Conservation (phyloP, 83 land plant species). For the Isoetes engelmannii region DNA sequence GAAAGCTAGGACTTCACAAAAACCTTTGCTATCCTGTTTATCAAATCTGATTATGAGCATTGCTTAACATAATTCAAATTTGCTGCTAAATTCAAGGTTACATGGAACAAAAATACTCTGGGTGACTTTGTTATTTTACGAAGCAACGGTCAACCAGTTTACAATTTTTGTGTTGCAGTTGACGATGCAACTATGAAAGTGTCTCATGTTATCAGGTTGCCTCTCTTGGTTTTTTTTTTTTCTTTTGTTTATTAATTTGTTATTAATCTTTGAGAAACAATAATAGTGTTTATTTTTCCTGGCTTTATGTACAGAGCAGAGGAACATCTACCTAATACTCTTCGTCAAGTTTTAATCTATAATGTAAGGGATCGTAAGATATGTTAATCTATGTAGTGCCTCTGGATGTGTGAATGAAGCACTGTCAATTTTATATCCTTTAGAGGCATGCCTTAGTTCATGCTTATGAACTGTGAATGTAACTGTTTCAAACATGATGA, state of each 20-base stretch:
- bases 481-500: too few species aligned
- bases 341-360: slow-evolving; percentile 86
- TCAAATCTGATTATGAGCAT: too few species aligned
- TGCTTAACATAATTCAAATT: not conserved
- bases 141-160: slow-evolving; percentile 97
- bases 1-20: too few species aligned
- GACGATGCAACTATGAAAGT: slow-evolving; percentile 97
- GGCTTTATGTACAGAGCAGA: slow-evolving; percentile 59
- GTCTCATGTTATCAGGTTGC: slow-evolving; percentile 88
- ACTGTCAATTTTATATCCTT: too few species aligned
- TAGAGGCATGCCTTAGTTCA: too few species aligned
- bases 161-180: slow-evolving; percentile 93
- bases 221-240: not conserved
- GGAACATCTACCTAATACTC: slow-evolving; percentile 88
- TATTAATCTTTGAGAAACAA: not conserved
- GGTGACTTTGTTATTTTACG: slow-evolving; percentile 92
- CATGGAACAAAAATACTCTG: slow-evolving; percentile 77
- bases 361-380: slow-evolving; percentile 33
- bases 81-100: slow-evolving; percentile 46
- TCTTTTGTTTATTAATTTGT: slow-evolving; percentile 5
- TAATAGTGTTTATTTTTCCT: slow-evolving; percentile 8
- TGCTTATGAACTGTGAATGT: too few species aligned
- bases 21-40: too few species aligned
- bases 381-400: too few species aligned
- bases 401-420: too few species aligned